Evolutionary conservation across 2,329 filamentous ascomycete species (phyloP), one percentile per base, ranked within the genome.

Genomic region (Daldinia eschscholtzii): DNA sequence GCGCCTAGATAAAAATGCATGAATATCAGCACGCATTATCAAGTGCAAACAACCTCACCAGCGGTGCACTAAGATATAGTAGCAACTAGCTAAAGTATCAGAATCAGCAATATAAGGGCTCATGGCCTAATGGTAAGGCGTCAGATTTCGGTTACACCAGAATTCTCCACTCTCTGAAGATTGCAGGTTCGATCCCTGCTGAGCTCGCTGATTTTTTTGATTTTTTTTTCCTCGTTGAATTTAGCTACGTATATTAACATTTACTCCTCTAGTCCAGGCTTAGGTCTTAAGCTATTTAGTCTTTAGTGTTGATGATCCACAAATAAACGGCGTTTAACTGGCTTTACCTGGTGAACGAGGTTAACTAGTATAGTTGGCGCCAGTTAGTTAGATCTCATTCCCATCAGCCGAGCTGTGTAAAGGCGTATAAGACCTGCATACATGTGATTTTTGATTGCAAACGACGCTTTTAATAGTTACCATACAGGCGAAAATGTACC

Each of bases 51-150:
- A 39, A 15, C 12, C 35, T 39, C 13, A 13, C 35, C 12, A 4
- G 35, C 13, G 35, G 35, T 2, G 35, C 35, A 39, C 35, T 39
- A 13, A 39, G 12, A 30, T n/a, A 50, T 50, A 50, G 46, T 10
- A 6, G 1, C 26, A 30, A 30, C 13, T 33, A 50, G 7, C 15
- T 13, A 30, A 39, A 4, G 12, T 13, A 15, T 13, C 9, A 9
- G 20, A 18, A 18, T 6, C 26, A 33, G 15, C 23, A 30, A 10
- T 2, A 30, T 30, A 13, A 13, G 46, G 46, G 46, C 30, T 50
- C 46, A 50, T 50, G 46, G 46, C 46, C 46, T 50, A 50, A 50
- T 50, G 46, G 46, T 50, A 50, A 50, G 46, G 46, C 46, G 46
- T 33, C 46, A 50, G 46, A 50, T 50, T 50, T 33, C 46, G 46